phyloP scores from a whole-genome alignment of 768 basidiomycete genomes.

The Russula olivacea region DNA sequence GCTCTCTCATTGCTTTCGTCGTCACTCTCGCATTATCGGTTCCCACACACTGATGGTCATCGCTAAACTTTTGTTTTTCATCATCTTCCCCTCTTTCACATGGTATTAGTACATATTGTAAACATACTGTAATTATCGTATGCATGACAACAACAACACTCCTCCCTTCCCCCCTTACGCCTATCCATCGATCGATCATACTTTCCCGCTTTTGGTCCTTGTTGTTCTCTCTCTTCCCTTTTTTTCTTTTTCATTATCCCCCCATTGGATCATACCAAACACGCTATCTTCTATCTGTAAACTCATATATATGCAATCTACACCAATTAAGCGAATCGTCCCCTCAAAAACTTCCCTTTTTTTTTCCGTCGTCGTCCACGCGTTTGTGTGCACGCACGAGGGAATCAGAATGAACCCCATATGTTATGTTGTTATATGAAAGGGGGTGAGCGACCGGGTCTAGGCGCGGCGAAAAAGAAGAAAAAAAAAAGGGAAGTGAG shows the following conservation, averaged over 20 bases:
- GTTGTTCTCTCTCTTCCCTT: neutral
- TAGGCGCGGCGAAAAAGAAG: no score
- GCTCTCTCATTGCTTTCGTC: neutral
- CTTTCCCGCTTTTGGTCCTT: conserved; percentile 1
- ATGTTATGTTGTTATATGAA: no score
- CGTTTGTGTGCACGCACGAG: no score
- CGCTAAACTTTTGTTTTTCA: neutral
- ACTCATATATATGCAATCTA: no score
- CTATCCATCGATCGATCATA: neutral
- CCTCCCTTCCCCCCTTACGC: neutral
- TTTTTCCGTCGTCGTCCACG: no score
- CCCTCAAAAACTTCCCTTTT: no score
- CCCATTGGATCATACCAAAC: neutral
- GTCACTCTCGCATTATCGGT: neutral
- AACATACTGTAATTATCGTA: neutral
- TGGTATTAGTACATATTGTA: neutral
- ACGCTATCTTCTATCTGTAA: neutral
- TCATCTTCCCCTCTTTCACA: neutral
- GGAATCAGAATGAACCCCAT: no score
- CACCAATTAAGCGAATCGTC: no score
- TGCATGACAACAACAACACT: neutral
- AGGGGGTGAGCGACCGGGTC: no score
- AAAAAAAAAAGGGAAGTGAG: no score
- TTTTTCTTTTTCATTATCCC: neutral
- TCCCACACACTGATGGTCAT: neutral